Percentiles rank a stretch among this genome's conserved stretches.
Conservation (phyloP, 371 early-diverging fungal genomes). For the Mucor velutinosus region DNA sequence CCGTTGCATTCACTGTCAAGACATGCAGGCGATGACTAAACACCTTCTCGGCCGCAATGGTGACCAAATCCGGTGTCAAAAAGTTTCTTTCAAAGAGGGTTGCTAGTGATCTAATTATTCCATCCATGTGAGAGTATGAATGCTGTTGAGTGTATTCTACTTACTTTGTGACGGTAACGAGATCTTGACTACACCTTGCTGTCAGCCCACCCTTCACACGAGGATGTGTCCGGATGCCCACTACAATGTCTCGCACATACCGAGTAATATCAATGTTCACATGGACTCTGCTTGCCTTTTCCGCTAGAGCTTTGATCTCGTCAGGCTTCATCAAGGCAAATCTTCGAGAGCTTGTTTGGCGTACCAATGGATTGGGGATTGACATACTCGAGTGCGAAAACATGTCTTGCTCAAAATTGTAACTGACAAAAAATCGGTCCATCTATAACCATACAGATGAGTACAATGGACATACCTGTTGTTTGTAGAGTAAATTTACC, state of each 20-base stretch:
- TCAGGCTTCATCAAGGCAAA: slow-evolving; percentile 33
- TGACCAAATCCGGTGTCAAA: slow-evolving; percentile 61
- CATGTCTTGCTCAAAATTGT: slow-evolving; percentile 48
- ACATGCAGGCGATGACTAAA: slow-evolving; percentile 50
- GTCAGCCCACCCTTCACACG: slow-evolving; percentile 61
- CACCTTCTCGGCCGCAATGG: slow-evolving; percentile 62
- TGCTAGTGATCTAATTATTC: slow-evolving; percentile 47
- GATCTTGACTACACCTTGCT: slow-evolving; percentile 60
- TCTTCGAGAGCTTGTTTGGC: slow-evolving; percentile 17
- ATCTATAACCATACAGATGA: slow-evolving; percentile 27
- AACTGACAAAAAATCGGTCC: slow-evolving; percentile 58
- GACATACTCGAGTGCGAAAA: slow-evolving; percentile 15
- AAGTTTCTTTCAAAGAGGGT: slow-evolving; percentile 57
- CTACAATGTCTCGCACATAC: slow-evolving; percentile 66
- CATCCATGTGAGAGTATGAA: not conserved
- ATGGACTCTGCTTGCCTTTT: slow-evolving; percentile 49
- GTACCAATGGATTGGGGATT: not conserved
- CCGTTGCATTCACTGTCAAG: slow-evolving; percentile 13
- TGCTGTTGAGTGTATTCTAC: not conserved
- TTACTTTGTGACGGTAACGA: slow-evolving; percentile 59
- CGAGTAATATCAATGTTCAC: slow-evolving; percentile 61
- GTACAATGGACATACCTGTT: not conserved
- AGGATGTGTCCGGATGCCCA: slow-evolving; percentile 64
- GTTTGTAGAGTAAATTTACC: slow-evolving; percentile 14
- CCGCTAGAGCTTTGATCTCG: slow-evolving; percentile 57